phyloP scores from a whole-genome alignment of 2,329 filamentous ascomycete species.

The Cordyceps pruinosa region DNA sequence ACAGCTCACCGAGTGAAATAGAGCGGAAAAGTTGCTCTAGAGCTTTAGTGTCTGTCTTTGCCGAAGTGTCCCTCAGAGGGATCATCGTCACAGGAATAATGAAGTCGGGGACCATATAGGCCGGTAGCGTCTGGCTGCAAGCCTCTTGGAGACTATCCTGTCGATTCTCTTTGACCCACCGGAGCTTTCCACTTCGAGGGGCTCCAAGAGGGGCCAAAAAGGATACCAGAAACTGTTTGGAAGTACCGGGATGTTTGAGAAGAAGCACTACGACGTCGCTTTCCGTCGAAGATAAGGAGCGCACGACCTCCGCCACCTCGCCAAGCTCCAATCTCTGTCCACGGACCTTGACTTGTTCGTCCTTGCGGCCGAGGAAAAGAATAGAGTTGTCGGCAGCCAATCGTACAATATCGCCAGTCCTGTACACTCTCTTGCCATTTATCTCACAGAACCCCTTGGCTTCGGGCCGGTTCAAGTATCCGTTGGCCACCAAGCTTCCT shows the following conservation, averaged over 20 bases:
- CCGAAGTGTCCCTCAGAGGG: slow-evolving; percentile 9
- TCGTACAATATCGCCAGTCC: slow-evolving; percentile 1
- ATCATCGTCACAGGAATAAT: slow-evolving; percentile 7
- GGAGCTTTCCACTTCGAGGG: neutral
- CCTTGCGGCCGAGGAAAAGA: slow-evolving; percentile 1
- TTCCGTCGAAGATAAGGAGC: neutral
- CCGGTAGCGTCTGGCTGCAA: slow-evolving; percentile 1
- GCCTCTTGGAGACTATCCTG: neutral
- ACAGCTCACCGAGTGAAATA: slow-evolving; percentile 8
- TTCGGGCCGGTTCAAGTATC: slow-evolving; percentile 1
- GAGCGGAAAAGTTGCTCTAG: slow-evolving; percentile 8
- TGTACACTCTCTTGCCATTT: neutral
- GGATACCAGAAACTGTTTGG: neutral
- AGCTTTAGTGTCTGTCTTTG: slow-evolving; percentile 7
- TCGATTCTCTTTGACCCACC: neutral
- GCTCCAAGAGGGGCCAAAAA: neutral
- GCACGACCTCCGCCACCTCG: neutral
- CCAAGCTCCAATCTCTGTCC: slow-evolving; percentile 3
- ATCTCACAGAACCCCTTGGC: neutral
- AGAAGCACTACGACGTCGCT: neutral
- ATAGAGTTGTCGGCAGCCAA: neutral
- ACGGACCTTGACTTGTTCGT: slow-evolving; percentile 2
- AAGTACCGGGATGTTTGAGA: neutral
- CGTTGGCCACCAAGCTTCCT: neutral
- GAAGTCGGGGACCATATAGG: slow-evolving; percentile 14